Conservation (phyloP, 352 stramenopile species). For the Phytophthora citrophthora region DNA sequence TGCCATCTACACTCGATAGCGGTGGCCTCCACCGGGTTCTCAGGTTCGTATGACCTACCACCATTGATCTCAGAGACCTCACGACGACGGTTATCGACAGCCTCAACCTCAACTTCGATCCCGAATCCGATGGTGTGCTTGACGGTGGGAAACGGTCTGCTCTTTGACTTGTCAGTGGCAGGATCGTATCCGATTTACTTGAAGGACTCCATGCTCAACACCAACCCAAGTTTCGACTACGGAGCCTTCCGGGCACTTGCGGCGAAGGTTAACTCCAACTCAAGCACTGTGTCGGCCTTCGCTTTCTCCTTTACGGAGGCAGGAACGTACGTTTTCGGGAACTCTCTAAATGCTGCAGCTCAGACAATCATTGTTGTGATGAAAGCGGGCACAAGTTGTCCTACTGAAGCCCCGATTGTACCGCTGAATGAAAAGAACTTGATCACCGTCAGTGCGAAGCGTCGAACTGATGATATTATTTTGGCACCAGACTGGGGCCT, state of each 20-base stretch:
- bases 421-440: slow-evolving; percentile 88
- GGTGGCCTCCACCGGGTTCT: slow-evolving; percentile 58
- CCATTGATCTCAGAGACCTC: slow-evolving; percentile 12
- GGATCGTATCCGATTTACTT: slow-evolving; percentile 92
- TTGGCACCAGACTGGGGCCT: slow-evolving; percentile 90
- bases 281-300: slow-evolving; percentile 73
- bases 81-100: slow-evolving; percentile 24
- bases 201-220: slow-evolving; percentile 96
- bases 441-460: slow-evolving; percentile 83
- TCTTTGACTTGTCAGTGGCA: slow-evolving; percentile 88
- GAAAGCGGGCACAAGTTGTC: slow-evolving; percentile 68
- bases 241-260: slow-evolving; percentile 81
- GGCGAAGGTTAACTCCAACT: slow-evolving; percentile 65
- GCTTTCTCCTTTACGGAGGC: slow-evolving; percentile 87
- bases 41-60: slow-evolving; percentile 69
- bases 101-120: slow-evolving; percentile 45
- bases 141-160: slow-evolving; percentile 71
- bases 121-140: slow-evolving; percentile 91
- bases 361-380: slow-evolving; percentile 90
- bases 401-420: slow-evolving; percentile 84
- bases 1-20: slow-evolving; percentile 69
- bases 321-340: slow-evolving; percentile 91
- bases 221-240: slow-evolving; percentile 93
- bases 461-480: slow-evolving; percentile 80
- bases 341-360: slow-evolving; percentile 68